Conservation (phyloP, 495 filamentous ascomycete species). For the Xylaria grammica region DNA sequence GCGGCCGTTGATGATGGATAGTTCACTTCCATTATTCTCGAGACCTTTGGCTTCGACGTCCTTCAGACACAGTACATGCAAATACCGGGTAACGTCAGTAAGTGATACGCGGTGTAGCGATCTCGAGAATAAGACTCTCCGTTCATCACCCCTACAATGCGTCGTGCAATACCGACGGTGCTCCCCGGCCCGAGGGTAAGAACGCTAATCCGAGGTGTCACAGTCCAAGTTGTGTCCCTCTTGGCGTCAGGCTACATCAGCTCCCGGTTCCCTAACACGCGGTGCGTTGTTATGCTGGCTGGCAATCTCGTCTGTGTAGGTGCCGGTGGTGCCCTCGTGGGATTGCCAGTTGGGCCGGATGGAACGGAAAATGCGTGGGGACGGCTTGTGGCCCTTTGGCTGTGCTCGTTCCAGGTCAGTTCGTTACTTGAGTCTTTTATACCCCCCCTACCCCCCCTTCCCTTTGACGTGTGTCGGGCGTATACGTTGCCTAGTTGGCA, state of each 20-base stretch:
- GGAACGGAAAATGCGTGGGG: conserved; percentile 58
- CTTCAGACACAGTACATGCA: conserved; percentile 62
- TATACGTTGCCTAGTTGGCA: too few species aligned
- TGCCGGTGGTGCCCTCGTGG: conserved; percentile 42
- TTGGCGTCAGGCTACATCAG: conserved; percentile 44
- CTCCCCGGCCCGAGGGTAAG: not conserved
- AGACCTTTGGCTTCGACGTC: conserved; percentile 59
- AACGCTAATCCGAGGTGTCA: not conserved
- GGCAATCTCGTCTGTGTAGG: conserved; percentile 48
- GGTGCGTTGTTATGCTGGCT: conserved; percentile 46
- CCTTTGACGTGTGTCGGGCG: too few species aligned
- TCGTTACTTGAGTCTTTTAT: too few species aligned
- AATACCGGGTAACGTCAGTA: conserved; percentile 46
- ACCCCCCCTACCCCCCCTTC: too few species aligned
- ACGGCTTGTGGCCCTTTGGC: conserved; percentile 55
- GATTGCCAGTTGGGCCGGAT: conserved; percentile 31
- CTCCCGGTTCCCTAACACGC: conserved; percentile 44
- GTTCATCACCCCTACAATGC: too few species aligned
- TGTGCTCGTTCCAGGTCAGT: conserved; percentile 38
- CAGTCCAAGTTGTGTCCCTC: conserved; percentile 46
- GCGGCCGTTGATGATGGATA: conserved; percentile 15
- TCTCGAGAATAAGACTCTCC: too few species aligned
- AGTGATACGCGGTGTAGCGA: not conserved
- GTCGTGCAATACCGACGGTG: too few species aligned
- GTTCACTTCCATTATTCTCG: conserved; percentile 53